A percentile compares a stretch with the other conserved stretches of the same genome.
Evolutionary conservation across 1,284 basidiomycete genomes (phyloP).

Genomic region (Sanguinoderma infundibulare): DNA sequence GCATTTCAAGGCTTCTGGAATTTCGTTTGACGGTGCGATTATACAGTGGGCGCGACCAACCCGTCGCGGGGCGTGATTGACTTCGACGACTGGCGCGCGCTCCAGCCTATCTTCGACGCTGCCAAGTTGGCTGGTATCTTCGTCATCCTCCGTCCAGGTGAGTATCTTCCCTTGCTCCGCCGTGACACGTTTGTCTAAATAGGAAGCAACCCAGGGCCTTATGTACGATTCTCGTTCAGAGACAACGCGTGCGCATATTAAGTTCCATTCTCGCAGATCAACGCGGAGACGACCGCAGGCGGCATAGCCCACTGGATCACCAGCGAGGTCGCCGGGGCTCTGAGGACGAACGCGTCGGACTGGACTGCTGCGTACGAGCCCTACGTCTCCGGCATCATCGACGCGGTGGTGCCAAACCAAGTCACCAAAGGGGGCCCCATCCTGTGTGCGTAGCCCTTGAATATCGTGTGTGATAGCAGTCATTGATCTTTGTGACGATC

Average conservation of each 20-base stretch:
- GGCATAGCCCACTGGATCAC: conserved; percentile 83
- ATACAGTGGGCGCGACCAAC: conserved; percentile 64
- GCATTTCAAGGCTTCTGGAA: no score
- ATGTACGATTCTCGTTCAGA: conserved; percentile 18
- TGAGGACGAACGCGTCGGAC: conserved; percentile 73
- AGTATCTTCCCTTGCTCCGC: background rate
- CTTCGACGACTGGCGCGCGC: conserved; percentile 69
- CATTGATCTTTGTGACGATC: background rate
- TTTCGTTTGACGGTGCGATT: no score
- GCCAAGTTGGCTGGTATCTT: conserved; percentile 50
- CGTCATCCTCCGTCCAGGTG: conserved; percentile 50
- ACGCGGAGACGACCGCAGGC: conserved; percentile 81
- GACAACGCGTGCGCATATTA: no score
- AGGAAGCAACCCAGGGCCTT: conserved; percentile 25
- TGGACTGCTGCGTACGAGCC: conserved; percentile 72
- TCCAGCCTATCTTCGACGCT: conserved; percentile 62
- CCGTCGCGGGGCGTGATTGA: conserved; percentile 77
- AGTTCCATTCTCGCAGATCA: conserved; percentile 57
- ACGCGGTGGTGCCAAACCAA: conserved; percentile 66
- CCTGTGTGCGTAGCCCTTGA: conserved; percentile 55
- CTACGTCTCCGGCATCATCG: conserved; percentile 69
- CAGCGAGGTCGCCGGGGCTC: conserved; percentile 62
- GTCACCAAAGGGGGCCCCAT: conserved; percentile 73
- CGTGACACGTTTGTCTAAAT: background rate
- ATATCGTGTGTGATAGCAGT: background rate